These are phyloP conservation scores for Nyssa sinensis DNA, from an alignment of 148 eudicot genomes.

Conservation along the genomic window DNA sequence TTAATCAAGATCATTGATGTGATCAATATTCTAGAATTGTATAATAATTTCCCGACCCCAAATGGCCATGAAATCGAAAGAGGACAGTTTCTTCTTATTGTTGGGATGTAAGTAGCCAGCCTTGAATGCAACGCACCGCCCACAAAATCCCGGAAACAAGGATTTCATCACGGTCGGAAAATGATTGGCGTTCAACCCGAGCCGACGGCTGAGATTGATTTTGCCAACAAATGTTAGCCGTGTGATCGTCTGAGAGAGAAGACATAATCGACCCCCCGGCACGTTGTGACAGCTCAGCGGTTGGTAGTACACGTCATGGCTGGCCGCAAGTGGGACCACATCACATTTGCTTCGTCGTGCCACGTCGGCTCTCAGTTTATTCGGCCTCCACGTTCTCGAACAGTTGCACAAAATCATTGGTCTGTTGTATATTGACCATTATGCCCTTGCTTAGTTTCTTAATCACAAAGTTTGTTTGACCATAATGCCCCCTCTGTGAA, in stretches of 20 bases:
- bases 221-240: not conserved
- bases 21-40: too few species aligned
- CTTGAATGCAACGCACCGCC: too few species aligned
- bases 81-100: too few species aligned
- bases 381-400: too few species aligned
- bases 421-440: not conserved
- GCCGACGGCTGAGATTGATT: not conserved
- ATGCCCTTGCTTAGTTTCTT: not conserved
- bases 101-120: too few species aligned
- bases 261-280: too few species aligned
- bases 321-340: not conserved
- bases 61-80: too few species aligned
- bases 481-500: not conserved
- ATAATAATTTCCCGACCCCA: too few species aligned
- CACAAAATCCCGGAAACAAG: too few species aligned
- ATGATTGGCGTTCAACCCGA: not conserved
- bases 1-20: too few species aligned
- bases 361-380: too few species aligned
- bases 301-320: not conserved
- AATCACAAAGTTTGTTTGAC: not conserved
- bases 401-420: not conserved
- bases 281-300: not conserved
- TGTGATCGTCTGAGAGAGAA: not conserved
- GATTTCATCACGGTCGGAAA: too few species aligned
- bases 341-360: not conserved